A percentile compares a stretch with the other conserved stretches of the same genome.
phyloP scores from a whole-genome alignment of 225 moss, liverwort and hornwort genomes.

The Marchantia paleacea region DNA sequence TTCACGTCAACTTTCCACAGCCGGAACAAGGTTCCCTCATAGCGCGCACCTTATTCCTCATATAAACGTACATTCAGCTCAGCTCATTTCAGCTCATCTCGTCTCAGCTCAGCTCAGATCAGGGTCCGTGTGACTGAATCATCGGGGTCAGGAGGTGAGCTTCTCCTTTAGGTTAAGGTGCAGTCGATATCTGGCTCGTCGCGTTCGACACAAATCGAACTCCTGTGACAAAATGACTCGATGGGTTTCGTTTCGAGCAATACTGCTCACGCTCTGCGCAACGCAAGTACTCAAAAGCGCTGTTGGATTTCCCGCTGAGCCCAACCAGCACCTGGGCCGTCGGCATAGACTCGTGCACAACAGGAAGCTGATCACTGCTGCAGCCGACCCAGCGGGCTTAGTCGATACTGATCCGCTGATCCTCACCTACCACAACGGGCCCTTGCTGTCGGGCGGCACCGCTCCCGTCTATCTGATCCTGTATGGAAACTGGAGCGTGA shows the following conservation, averaged over 20 bases:
- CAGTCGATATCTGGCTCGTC: background rate
- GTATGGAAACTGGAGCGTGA: slow-evolving; percentile 60
- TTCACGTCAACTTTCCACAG: background rate
- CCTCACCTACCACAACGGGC: slow-evolving; percentile 66
- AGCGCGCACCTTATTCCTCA: background rate
- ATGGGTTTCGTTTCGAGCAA: background rate
- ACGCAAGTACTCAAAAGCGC: background rate
- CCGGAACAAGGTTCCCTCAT: background rate
- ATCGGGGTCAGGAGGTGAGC: background rate
- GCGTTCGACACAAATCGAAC: background rate
- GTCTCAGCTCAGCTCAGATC: background rate
- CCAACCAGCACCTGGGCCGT: background rate
- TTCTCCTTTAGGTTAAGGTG: background rate
- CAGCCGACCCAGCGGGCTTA: background rate
- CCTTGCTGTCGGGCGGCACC: slow-evolving; percentile 43
- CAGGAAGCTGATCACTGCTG: background rate
- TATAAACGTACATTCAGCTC: background rate
- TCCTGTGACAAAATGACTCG: background rate
- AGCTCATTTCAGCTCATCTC: background rate
- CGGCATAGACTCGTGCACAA: background rate
- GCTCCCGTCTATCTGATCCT: slow-evolving; percentile 56
- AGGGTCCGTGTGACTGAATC: background rate
- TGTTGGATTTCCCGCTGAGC: background rate
- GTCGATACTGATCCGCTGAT: slow-evolving; percentile 38
- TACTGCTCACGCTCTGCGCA: background rate